Percentiles rank a stretch among this genome's conserved stretches.
phyloP scores from a whole-genome alignment of 2,329 filamentous ascomycete species.

The Waltergamsia citrina region DNA sequence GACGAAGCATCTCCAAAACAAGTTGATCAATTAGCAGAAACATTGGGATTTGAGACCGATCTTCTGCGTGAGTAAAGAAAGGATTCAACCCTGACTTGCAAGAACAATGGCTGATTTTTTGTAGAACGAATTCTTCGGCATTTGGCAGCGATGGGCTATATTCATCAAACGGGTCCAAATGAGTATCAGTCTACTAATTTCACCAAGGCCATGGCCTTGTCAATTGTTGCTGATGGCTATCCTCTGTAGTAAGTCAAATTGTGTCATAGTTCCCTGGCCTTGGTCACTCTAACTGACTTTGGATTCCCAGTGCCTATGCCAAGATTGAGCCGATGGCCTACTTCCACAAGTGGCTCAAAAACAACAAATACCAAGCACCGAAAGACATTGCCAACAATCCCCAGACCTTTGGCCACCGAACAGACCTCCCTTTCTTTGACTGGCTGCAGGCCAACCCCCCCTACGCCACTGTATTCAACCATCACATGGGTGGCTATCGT shows the following conservation, averaged over 20 bases:
- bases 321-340: conserved; percentile 10
- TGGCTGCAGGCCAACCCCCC: conserved; percentile 16
- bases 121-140: conserved; percentile 14
- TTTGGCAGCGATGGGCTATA: conserved; percentile 26
- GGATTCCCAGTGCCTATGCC: conserved; percentile 1
- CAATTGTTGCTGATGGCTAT: conserved; percentile 24
- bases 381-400: conserved; percentile 5
- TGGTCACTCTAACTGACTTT: too few species aligned
- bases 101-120: neutral
- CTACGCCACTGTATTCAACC: conserved; percentile 23
- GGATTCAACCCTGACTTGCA: neutral
- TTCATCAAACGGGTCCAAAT: conserved; percentile 21
- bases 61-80: conserved; percentile 2
- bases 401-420: conserved; percentile 19
- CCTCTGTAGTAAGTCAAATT: conserved; percentile 14
- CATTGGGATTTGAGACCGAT: neutral
- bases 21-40: neutral
- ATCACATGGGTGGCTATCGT: conserved; percentile 23
- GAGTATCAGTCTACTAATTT: conserved; percentile 27
- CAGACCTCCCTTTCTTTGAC: conserved; percentile 22
- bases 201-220: conserved; percentile 13
- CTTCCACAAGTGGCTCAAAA: conserved; percentile 19
- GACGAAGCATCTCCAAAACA: neutral
- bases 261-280: neutral
- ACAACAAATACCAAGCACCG: conserved; percentile 17